phyloP scores from a whole-genome alignment of 331 rosid genomes.

The Rhamnella rubrinervis region DNA sequence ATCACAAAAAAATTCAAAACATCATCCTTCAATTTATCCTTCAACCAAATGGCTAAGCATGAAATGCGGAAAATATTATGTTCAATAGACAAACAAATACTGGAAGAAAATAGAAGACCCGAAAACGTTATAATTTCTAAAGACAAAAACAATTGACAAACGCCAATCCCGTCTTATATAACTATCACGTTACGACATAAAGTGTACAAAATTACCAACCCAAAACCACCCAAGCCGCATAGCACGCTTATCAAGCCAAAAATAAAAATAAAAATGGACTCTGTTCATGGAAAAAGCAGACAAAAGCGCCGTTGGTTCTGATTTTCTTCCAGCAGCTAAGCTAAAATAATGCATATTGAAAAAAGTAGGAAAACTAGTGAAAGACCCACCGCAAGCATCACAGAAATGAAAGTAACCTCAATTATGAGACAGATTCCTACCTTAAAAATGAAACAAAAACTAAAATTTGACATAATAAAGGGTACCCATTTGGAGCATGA shows the following conservation, averaged over 20 bases:
- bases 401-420: slow-evolving; percentile 18
- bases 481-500: slow-evolving; percentile 24
- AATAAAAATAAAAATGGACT: not conserved
- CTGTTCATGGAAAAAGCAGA: no score
- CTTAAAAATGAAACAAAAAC: slow-evolving; percentile 13
- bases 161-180: not conserved
- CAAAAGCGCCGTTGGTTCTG: no score
- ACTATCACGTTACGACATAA: not conserved
- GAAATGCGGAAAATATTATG: not conserved
- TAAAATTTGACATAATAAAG: slow-evolving; percentile 12
- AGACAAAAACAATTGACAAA: not conserved
- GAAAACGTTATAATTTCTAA: not conserved
- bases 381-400: slow-evolving; percentile 8
- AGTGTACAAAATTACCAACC: not conserved
- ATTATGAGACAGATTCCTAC: slow-evolving; percentile 15
- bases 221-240: not conserved
- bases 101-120: not conserved
- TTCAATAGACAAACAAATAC: not conserved
- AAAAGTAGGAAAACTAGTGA: slow-evolving; percentile 9
- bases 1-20: not conserved
- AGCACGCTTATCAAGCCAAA: not conserved
- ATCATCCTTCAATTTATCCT: slow-evolving; percentile 2
- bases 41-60: not conserved
- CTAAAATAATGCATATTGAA: not conserved
- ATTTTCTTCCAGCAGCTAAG: no score